These are phyloP conservation scores for Zopfia rhizophila DNA, from an alignment of 2,329 filamentous ascomycete genomes.

Conservation along the genomic window DNA sequence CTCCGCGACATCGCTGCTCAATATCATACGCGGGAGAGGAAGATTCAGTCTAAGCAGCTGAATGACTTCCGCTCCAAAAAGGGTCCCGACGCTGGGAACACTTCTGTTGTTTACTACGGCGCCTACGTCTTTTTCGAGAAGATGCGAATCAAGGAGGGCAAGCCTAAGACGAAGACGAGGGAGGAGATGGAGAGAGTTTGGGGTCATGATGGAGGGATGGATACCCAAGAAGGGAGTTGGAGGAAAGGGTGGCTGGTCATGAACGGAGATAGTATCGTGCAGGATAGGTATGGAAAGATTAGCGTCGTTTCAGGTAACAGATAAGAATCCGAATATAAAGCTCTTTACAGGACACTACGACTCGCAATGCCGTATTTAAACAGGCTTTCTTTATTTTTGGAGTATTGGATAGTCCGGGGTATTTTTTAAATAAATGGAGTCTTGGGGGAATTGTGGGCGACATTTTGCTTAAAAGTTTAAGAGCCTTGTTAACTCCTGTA, in stretches of 20 bases:
- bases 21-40: constrained; percentile 47
- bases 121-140: constrained; percentile 71
- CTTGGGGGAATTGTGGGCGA: too few relatives aligned
- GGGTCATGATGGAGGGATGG: constrained; percentile 14
- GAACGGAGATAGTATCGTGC: not conserved
- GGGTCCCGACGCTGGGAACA: constrained; percentile 61
- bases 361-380: too few relatives aligned
- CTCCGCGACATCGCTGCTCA: constrained; percentile 60
- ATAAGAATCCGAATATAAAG: too few relatives aligned
- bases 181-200: constrained; percentile 61
- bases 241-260: not conserved
- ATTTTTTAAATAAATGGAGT: too few relatives aligned
- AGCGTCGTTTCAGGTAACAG: constrained; percentile 1
- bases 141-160: constrained; percentile 61
- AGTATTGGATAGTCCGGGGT: too few relatives aligned
- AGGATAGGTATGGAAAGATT: constrained; percentile 15
- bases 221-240: too few relatives aligned
- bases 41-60: constrained; percentile 58
- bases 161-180: constrained; percentile 63
- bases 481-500: too few relatives aligned
- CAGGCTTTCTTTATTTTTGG: too few relatives aligned
- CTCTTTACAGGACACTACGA: too few relatives aligned
- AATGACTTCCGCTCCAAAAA: constrained; percentile 63
- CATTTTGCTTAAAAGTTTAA: too few relatives aligned
- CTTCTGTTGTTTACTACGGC: constrained; percentile 62